phyloP scores from a whole-genome alignment of 1,284 basidiomycete genomes.

The Rhodotorula glutinis region DNA sequence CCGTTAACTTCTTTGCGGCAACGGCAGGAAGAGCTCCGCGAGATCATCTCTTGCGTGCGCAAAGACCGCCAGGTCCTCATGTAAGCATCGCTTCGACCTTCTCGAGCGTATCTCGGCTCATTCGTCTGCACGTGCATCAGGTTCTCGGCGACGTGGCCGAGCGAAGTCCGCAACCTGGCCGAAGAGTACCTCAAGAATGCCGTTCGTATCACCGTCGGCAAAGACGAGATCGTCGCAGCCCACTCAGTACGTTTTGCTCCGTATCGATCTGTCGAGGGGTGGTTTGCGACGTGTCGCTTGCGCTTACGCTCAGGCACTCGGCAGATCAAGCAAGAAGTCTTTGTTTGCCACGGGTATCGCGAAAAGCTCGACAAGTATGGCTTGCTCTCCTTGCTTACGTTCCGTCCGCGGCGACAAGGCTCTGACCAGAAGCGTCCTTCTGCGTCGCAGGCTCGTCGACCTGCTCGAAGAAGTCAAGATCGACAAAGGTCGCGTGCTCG shows the following conservation, averaged over 20 bases:
- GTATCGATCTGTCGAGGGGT: not conserved
- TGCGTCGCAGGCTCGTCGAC: not conserved
- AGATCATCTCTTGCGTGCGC: conserved; percentile 39
- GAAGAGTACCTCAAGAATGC: conserved; percentile 56
- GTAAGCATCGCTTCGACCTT: no score
- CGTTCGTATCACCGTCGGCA: conserved; percentile 6
- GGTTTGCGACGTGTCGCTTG: not conserved
- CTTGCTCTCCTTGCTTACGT: no score
- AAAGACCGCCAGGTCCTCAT: conserved; percentile 17
- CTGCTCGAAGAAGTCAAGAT: conserved; percentile 44
- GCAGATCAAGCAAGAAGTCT: conserved; percentile 17
- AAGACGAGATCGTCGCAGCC: conserved; percentile 8
- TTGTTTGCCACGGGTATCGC: not conserved
- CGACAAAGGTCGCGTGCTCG: conserved; percentile 45
- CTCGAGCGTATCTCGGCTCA: no score
- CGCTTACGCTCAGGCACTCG: not conserved
- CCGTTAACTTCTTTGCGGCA: conserved; percentile 75
- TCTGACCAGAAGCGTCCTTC: no score
- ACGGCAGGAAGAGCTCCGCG: not conserved
- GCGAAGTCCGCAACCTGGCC: conserved; percentile 53
- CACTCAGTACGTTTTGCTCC: not conserved
- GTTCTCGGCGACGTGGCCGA: conserved; percentile 77
- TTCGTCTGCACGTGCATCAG: no score
- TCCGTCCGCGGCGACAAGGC: no score
- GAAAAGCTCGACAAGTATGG: conserved; percentile 4